phyloP scores from a whole-genome alignment of 2,329 filamentous ascomycete genomes.

The Fusarium sp. region DNA sequence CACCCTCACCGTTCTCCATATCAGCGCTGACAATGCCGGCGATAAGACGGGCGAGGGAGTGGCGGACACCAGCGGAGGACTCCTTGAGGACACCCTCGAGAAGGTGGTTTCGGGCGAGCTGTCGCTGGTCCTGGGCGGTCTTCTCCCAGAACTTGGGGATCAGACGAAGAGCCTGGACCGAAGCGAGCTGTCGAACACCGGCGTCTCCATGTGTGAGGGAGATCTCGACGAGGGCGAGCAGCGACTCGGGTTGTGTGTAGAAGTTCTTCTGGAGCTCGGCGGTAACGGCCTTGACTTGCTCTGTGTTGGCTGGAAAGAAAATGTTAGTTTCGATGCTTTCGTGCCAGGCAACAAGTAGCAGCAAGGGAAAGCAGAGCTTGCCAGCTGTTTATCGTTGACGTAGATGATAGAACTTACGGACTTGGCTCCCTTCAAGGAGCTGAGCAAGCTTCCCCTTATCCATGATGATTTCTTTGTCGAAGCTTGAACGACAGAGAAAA shows the following conservation, averaged over 20 bases:
- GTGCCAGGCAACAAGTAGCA: background rate
- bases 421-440: slow-evolving; percentile 86
- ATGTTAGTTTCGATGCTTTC: slow-evolving; percentile 20
- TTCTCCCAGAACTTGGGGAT: slow-evolving; percentile 87
- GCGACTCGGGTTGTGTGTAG: slow-evolving; percentile 85
- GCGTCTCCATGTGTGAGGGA: slow-evolving; percentile 79
- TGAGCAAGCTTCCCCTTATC: slow-evolving; percentile 78
- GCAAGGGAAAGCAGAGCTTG: background rate
- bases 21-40: slow-evolving; percentile 87
- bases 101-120: slow-evolving; percentile 81
- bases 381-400: background rate
- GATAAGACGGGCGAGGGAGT: slow-evolving; percentile 88
- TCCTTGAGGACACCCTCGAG: slow-evolving; percentile 87
- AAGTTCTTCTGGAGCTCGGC: slow-evolving; percentile 91
- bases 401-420: slow-evolving; percentile 69
- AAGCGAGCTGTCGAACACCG: slow-evolving; percentile 86
- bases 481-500: slow-evolving; percentile 36
- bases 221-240: slow-evolving; percentile 88
- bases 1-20: slow-evolving; percentile 75
- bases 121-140: slow-evolving; percentile 79
- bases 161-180: slow-evolving; percentile 86
- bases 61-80: slow-evolving; percentile 77
- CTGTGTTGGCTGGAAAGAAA: slow-evolving; percentile 76
- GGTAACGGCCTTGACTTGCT: slow-evolving; percentile 89
- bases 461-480: slow-evolving; percentile 46